Conservation (phyloP, 805 yeast species). For the Nakazawaea ishiwadae region DNA sequence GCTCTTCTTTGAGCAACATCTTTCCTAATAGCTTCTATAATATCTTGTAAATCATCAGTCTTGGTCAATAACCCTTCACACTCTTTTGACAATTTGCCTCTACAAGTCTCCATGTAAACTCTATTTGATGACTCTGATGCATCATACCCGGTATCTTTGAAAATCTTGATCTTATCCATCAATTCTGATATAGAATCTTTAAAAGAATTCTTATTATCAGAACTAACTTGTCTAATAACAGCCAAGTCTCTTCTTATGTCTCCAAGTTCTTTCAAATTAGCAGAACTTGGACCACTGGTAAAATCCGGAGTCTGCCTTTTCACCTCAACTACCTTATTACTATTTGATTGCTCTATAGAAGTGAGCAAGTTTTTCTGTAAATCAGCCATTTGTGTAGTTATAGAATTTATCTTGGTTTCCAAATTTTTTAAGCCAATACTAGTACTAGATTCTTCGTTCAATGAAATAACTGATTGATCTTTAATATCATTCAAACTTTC, state of each 20-base stretch:
- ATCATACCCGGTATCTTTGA: constrained; percentile 44
- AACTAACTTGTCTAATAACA: constrained; percentile 53
- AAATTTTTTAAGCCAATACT: constrained; percentile 19
- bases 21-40: constrained; percentile 81
- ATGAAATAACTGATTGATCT: constrained; percentile 54
- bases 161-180: constrained; percentile 40
- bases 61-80: constrained; percentile 69
- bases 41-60: constrained; percentile 89
- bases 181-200: constrained; percentile 39
- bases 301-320: constrained; percentile 18
- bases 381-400: constrained; percentile 23
- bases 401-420: constrained; percentile 21
- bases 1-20: constrained; percentile 93
- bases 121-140: constrained; percentile 31
- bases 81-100: constrained; percentile 65
- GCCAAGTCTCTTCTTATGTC: constrained; percentile 56
- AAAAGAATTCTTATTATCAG: constrained; percentile 35
- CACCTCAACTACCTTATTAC: constrained; percentile 17
- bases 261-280: constrained; percentile 27
- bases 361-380: constrained; percentile 21
- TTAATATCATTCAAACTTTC: constrained; percentile 61
- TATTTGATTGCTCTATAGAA: too few relatives aligned
- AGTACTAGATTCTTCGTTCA: constrained; percentile 37
- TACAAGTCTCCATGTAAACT: constrained; percentile 72
- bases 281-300: not conserved